Evolutionary conservation across 176 grass and related monocot genomes (phyloP), one percentile per base, ranked within the genome.

Genomic region (Cenchrus americanus): DNA sequence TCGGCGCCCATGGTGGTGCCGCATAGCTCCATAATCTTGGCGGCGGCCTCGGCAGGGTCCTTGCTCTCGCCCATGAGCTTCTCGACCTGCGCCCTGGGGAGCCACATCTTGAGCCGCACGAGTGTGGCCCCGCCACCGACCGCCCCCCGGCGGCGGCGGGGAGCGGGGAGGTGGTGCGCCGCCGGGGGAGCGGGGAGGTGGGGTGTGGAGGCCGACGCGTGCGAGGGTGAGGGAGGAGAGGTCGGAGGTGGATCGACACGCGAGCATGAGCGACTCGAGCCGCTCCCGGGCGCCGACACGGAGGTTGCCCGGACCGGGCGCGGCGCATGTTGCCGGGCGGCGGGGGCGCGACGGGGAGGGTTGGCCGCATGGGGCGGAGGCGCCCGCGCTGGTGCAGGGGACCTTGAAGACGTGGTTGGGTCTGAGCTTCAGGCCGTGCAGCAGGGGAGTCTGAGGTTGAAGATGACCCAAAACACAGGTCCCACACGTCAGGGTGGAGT

Each of bases 241-340:
- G 53, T 94, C 92, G 10, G 95, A 97, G 75, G 93, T 92, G 84
- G 95, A 89, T 10, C 95, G 84, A 53, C 95, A 88, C 60, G 86
- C 58, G 81, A 97, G 88, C 95, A 76, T 94, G 53, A 97, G 92
- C 4, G 81, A 93, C 88, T 97, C 95, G 32, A 97, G 95, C 52
- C 92, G 84, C 86, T 97, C 95, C 22, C 76, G 89, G 1, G 95
- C 95, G 4, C 92, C 86, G 47, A 93, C 69, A 47, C 81, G 89
- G 41, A 97, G 88, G 74, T 88, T 86, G 5, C 87, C 96, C 11
- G 5, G 96, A 98, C 93, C 91, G 93, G 3, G 96, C 87, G n/a
- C 91, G 89, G 8, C 86, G 80, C 57, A 19, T 30, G 27, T 30
- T 30, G 27, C 27, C 0, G 0, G n/a, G 27, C 0, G 27, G 27